Base-by-base conservation (phyloP, 345 rosid genomes). In the Pugionium cornutum region DNA sequence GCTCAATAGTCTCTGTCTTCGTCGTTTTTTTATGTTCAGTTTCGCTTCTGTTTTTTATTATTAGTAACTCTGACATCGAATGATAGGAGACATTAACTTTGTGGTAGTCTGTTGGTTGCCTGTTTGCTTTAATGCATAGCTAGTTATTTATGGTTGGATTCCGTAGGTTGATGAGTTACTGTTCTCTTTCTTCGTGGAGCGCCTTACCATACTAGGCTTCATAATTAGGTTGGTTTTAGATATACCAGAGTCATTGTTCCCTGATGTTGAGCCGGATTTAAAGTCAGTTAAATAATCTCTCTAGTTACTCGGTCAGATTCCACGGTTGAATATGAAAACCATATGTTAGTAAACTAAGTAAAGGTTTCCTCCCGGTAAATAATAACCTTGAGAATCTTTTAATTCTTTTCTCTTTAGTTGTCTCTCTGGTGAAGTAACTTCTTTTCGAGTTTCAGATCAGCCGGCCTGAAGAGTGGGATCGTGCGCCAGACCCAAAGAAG, bases 401-500 rank as follows among this genome's bases (percentile, higher is more conserved):
- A 10, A 45, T 54, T 40, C 29, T 25, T 27, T 42, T 64, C 44
- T 34, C 5, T 45, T 28, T 4, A 28, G 7, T 61, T 64, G 53
- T 69, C 45, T 39, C 46, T 50, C 43, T 48, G 51, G 34, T 61
- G 48, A 61, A 43, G 32, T 76, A 52, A 6, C 76, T 28, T 79
- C 62, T 70, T 79, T 56, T 52, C 34, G 41, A 9, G 62, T 81
- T 84, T 78, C 92, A 94, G 99, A 77, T 94, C 58, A 76, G 96
- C 75, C 85, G 78, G 54, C 91, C 96, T 63, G 95, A 94, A 77
- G 96, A 90, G 47, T 90, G 88, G 88, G 74, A 86, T 39, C 82
- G 73, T 68, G 76, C 66, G 25, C 86, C 85, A 48, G 97, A 94
- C 66, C 84, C 95, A 42, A 90, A 84, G 80, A 94, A 90, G 76